These are phyloP conservation scores for Baeospora myosura DNA, from an alignment of 1,284 basidiomycete genomes.

Conservation along the genomic window DNA sequence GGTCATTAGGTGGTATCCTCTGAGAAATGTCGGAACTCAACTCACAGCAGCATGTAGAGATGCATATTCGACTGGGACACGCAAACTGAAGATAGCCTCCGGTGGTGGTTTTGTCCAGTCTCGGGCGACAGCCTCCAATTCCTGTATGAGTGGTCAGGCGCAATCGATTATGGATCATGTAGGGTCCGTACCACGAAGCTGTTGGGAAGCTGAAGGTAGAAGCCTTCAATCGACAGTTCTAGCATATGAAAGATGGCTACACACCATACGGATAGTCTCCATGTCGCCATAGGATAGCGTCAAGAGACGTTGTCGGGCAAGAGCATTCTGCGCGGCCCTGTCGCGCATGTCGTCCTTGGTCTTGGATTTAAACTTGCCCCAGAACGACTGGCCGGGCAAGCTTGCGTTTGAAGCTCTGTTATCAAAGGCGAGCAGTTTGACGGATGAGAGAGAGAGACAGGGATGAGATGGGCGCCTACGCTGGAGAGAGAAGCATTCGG, in stretches of 20 bases:
- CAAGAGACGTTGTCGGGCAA: slow-evolving; percentile 63
- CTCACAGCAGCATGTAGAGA: slow-evolving; percentile 72
- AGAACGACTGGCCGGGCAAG: slow-evolving; percentile 53
- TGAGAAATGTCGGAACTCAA: slow-evolving; percentile 10
- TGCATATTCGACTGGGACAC: slow-evolving; percentile 76
- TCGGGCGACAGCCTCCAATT: slow-evolving; percentile 67
- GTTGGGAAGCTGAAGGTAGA: slow-evolving; percentile 46
- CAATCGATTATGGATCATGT: not conserved
- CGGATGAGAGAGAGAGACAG: slow-evolving; percentile 17
- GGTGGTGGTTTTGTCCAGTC: slow-evolving; percentile 80
- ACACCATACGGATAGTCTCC: slow-evolving; percentile 72
- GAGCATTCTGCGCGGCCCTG: slow-evolving; percentile 48
- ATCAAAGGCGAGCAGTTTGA: slow-evolving; percentile 24
- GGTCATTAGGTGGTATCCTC: slow-evolving; percentile 14
- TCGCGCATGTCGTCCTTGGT: slow-evolving; percentile 54
- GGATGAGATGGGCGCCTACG: slow-evolving; percentile 47
- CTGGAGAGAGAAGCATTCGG: slow-evolving; percentile 37
- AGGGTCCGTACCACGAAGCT: slow-evolving; percentile 43
- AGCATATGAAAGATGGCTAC: slow-evolving; percentile 6
- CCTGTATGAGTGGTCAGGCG: slow-evolving; percentile 33
- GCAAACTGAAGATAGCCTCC: slow-evolving; percentile 61
- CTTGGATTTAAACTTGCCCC: slow-evolving; percentile 66
- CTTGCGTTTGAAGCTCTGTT: slow-evolving; percentile 60
- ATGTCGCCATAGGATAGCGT: slow-evolving; percentile 77
- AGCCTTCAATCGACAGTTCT: slow-evolving; percentile 11